Evolutionary conservation across 352 stramenopile species (phyloP).

Genomic region (Phytophthora sansomeana): DNA sequence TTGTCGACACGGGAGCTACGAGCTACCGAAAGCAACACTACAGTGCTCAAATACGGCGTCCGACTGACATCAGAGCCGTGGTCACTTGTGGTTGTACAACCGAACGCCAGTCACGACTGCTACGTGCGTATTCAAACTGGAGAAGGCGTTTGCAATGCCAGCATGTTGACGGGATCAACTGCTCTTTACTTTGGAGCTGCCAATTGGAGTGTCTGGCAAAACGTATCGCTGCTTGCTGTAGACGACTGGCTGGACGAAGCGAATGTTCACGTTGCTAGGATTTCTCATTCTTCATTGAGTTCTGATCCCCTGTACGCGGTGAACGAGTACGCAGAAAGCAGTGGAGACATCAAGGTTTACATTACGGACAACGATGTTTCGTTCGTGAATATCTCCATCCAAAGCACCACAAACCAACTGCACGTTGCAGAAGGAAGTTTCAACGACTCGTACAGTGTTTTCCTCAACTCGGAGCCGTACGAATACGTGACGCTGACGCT

Average conservation of each 20-base stretch:
- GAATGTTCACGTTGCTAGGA: slow-evolving; percentile 52
- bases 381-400: slow-evolving; percentile 68
- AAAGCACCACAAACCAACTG: slow-evolving; percentile 39
- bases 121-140: slow-evolving; percentile 49
- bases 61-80: slow-evolving; percentile 75
- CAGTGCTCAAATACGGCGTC: slow-evolving; percentile 51
- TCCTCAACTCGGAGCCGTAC: slow-evolving; percentile 70
- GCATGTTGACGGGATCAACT: slow-evolving; percentile 40
- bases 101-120: slow-evolving; percentile 60
- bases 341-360: slow-evolving; percentile 38
- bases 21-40: slow-evolving; percentile 51
- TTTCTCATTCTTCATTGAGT: slow-evolving; percentile 60
- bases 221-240: slow-evolving; percentile 62
- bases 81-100: slow-evolving; percentile 54
- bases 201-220: slow-evolving; percentile 76
- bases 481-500: slow-evolving; percentile 62
- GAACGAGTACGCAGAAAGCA: slow-evolving; percentile 36
- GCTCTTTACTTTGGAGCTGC: slow-evolving; percentile 58
- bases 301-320: slow-evolving; percentile 56
- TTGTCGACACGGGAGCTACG: slow-evolving; percentile 51
- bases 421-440: slow-evolving; percentile 81
- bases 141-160: slow-evolving; percentile 64
- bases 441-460: slow-evolving; percentile 76
- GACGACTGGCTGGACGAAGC: slow-evolving; percentile 72
- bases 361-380: slow-evolving; percentile 77